A percentile compares a stretch with the other conserved stretches of the same genome.
Evolutionary conservation across 371 early-diverging fungal genomes (phyloP).

Genomic region (Lichtheimia ornata): DNA sequence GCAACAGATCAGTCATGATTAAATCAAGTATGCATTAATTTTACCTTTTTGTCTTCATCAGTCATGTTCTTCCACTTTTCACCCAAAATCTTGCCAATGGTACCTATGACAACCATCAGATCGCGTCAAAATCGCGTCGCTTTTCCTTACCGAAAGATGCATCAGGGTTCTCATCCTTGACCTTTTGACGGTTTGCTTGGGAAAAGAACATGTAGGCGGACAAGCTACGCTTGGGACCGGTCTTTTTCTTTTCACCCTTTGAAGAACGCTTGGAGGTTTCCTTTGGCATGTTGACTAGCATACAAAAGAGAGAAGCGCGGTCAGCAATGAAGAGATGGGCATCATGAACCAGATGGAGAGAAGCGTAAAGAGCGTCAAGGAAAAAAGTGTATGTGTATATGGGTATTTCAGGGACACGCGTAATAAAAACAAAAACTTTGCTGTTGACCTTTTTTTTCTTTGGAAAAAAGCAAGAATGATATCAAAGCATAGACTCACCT

Average conservation of each 20-base stretch:
- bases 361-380: too few relatives aligned
- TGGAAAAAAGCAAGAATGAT: too few relatives aligned
- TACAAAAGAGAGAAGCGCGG: background rate
- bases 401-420: too few relatives aligned
- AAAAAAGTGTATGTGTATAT: too few relatives aligned
- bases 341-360: too few relatives aligned
- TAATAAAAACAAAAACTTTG: too few relatives aligned
- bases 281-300: constrained; percentile 21
- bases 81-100: constrained; percentile 78
- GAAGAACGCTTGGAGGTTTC: constrained; percentile 17
- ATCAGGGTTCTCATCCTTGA: constrained; percentile 73
- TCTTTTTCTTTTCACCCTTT: constrained; percentile 58
- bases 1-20: background rate
- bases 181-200: constrained; percentile 64
- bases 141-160: constrained; percentile 60
- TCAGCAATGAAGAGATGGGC: background rate
- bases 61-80: constrained; percentile 71
- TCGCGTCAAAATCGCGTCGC: background rate
- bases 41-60: constrained; percentile 63
- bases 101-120: constrained; percentile 24
- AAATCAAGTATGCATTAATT: background rate
- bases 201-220: constrained; percentile 82
- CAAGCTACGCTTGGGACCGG: constrained; percentile 80
- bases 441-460: too few relatives aligned
- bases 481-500: too few relatives aligned